phyloP scores from a whole-genome alignment of 2,329 filamentous ascomycete species.

The Calycina marina region DNA sequence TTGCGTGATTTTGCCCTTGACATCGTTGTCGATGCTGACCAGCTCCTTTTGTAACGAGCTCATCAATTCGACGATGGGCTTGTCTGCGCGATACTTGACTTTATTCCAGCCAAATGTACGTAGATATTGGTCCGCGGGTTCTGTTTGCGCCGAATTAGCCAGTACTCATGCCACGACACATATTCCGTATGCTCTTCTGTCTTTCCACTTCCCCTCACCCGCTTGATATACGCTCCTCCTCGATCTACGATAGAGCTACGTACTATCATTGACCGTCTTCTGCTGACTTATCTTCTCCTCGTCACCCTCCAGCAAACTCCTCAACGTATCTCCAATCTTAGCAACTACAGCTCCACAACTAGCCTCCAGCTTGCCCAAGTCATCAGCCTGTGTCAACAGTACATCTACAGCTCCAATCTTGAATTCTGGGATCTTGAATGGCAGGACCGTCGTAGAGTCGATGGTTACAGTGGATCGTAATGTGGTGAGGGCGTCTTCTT shows the following conservation, averaged over 20 bases:
- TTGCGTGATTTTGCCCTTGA: conserved; percentile 86
- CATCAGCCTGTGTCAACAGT: conserved; percentile 90
- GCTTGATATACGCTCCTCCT: too few relatives aligned
- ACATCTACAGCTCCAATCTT: conserved; percentile 96
- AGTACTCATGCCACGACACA: too few relatives aligned
- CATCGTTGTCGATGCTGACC: conserved; percentile 83
- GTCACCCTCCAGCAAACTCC: conserved; percentile 21
- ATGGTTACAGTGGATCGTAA: conserved; percentile 56
- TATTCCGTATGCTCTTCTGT: too few relatives aligned
- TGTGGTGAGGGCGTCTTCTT: conserved; percentile 66
- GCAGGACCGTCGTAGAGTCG: conserved; percentile 61
- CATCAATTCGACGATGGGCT: conserved; percentile 74
- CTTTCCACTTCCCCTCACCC: too few relatives aligned
- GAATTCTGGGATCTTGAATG: conserved; percentile 81
- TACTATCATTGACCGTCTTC: conserved; percentile 66
- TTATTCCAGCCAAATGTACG: conserved; percentile 91
- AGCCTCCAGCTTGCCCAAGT: conserved; percentile 74
- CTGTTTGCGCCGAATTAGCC: too few relatives aligned
- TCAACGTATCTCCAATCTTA: conserved; percentile 45
- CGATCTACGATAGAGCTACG: too few relatives aligned
- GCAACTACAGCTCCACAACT: conserved; percentile 68
- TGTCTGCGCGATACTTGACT: conserved; percentile 90
- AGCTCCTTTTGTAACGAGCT: conserved; percentile 88
- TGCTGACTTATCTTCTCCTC: conserved; percentile 54
- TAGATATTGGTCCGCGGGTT: conserved; percentile 90